Conservation (phyloP, 2,329 filamentous ascomycete genomes). For the Mycosphaerella sp. region DNA sequence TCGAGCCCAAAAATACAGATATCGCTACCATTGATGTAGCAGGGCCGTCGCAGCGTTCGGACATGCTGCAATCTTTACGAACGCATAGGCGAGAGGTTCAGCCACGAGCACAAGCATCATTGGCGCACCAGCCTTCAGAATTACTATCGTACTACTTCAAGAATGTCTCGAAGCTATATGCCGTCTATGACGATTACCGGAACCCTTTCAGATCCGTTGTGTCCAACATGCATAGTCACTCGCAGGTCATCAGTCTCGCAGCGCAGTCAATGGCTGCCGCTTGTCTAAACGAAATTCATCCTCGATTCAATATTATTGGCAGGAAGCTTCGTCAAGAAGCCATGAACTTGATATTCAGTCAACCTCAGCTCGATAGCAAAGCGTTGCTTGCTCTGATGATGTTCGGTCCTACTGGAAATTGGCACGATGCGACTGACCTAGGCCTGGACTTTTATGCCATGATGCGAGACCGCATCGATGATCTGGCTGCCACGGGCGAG, state of each 20-base stretch:
- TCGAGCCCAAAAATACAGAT: not conserved
- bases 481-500: conserved; percentile 9
- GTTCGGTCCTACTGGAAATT: conserved; percentile 54
- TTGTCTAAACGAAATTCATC: conserved; percentile 23
- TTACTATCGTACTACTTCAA: conserved; percentile 23
- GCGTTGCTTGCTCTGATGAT: conserved; percentile 50
- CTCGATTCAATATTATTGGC: conserved; percentile 22
- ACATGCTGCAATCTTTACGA: conserved; percentile 17
- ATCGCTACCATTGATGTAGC: not conserved
- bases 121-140: conserved; percentile 18
- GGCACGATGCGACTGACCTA: conserved; percentile 52
- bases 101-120: conserved; percentile 9
- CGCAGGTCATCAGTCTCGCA: conserved; percentile 18
- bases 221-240: conserved; percentile 18
- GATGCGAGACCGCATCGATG: conserved; percentile 24
- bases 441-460: conserved; percentile 44
- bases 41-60: not conserved
- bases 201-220: conserved; percentile 22
- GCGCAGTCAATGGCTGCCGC: conserved; percentile 26
- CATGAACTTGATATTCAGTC: conserved; percentile 19
- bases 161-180: conserved; percentile 18
- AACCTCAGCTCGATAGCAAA: conserved; percentile 19
- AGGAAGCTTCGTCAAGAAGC: conserved; percentile 22
- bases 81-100: conserved; percentile 2
- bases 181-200: conserved; percentile 17